Evolutionary conservation across 768 basidiomycete genomes (phyloP), one percentile per base, ranked within the genome.

Genomic region (Russula foetens): DNA sequence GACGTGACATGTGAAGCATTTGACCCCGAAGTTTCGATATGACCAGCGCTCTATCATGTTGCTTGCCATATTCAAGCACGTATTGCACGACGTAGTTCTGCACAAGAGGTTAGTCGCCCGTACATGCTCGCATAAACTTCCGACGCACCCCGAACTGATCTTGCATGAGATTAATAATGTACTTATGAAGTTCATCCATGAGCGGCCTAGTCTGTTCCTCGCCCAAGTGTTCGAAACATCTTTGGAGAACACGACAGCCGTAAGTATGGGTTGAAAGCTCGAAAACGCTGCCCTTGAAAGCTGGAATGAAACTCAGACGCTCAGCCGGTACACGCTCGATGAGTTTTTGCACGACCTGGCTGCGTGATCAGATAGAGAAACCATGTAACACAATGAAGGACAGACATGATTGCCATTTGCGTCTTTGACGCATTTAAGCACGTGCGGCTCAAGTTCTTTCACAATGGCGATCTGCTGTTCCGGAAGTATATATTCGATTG

Each of bases 51-150:
- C 81, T 82, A 69, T 98, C 95, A 14, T 83, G 78, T 0, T 78
- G 77, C 58, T 78, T 77, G 6, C 94, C 93, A 66, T 88, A 80
- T 69, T 92, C 89, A 33, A 98, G 81, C 58, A 98, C 81, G 70
- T 90, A 96, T 72, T 98, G 96, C 50, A 97, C 83, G 35, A 98
- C 96, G 73, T 97, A 98, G 70, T 96, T 93, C 90, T 92, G 69
- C 3, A 50, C 7, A 41, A 15, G 39, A 63, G 21, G 71, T 69
- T 55, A 53, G 66, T 21, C 66, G 38, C 14, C 12, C 24, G 2
- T 5, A 47, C 14, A 38, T 47, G 47, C 24, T 46, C 19, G 21
- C 24, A 24, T 35, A 29, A n/a, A 41, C 54, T 6, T 28, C n/a
- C 33, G 23, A 75, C 84, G 56, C 71, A 92, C 90, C 56, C 93